Percentiles rank a stretch among this genome's conserved stretches.
Evolutionary conservation across 164 flowering plant species (phyloP).

Genomic region (Macadamia integrifolia): DNA sequence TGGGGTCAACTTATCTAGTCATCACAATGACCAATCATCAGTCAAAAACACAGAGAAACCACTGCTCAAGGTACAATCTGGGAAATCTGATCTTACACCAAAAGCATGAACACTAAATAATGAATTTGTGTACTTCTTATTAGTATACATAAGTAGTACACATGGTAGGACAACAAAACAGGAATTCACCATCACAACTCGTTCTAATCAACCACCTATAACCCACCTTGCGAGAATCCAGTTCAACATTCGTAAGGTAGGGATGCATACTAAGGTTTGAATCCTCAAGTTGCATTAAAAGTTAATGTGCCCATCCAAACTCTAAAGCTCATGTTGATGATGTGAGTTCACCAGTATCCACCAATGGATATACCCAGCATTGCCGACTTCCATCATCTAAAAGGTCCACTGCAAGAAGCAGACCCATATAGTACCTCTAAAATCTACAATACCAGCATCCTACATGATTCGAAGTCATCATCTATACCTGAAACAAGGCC

Average conservation of each 20-base stretch:
- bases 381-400: not conserved
- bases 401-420: not conserved
- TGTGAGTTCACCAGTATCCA: not conserved
- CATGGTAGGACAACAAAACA: not conserved
- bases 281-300: not conserved
- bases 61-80: not conserved
- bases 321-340: slow-evolving; percentile 1
- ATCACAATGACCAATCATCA: slow-evolving; percentile 13
- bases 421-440: not conserved
- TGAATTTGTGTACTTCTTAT: too few relatives aligned
- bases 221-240: not conserved
- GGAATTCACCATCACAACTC: not conserved
- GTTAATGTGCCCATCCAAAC: not conserved
- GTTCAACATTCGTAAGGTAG: not conserved
- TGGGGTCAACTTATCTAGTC: slow-evolving; percentile 69
- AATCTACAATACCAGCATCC: not conserved
- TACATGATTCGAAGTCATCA: not conserved
- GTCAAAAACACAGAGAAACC: not conserved
- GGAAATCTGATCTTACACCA: not conserved
- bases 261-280: not conserved
- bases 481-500: slow-evolving; percentile 7
- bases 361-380: not conserved
- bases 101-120: not conserved
- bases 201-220: not conserved
- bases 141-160: too few relatives aligned